phyloP scores from a whole-genome alignment of 129 eudicot species.

The Centrapalus pauciflorus region DNA sequence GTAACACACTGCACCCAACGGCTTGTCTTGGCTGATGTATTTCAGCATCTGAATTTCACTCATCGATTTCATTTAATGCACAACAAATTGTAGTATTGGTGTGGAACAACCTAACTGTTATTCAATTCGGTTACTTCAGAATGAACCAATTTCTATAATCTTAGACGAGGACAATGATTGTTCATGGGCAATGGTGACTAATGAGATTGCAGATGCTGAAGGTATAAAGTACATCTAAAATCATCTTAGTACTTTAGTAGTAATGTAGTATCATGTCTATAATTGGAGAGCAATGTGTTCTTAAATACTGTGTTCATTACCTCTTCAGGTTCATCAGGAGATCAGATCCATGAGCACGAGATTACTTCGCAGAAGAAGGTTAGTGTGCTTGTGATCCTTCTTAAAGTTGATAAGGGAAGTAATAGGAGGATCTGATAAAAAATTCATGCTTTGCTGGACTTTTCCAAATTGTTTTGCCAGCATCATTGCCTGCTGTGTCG shows the following conservation, averaged over 20 bases:
- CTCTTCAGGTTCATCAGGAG: slow-evolving; percentile 33
- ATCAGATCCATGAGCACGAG: slow-evolving; percentile 15
- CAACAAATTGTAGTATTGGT: neutral
- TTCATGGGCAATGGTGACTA: slow-evolving; percentile 18
- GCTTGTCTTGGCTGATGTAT: slow-evolving; percentile 21
- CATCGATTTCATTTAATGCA: neutral
- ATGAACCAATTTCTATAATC: slow-evolving; percentile 30
- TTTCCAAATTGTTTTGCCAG: neutral
- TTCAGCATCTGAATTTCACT: slow-evolving; percentile 8
- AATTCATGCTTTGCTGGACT: slow-evolving; percentile 6
- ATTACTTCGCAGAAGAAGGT: slow-evolving; percentile 27
- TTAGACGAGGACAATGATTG: slow-evolving; percentile 43
- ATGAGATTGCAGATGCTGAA: slow-evolving; percentile 34
- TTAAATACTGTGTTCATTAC: slow-evolving; percentile 11
- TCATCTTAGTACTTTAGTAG: too few relatives aligned
- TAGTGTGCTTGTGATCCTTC: slow-evolving; percentile 8
- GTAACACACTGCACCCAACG: slow-evolving; percentile 15
- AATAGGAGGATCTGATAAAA: slow-evolving; percentile 1
- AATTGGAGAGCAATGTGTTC: slow-evolving; percentile 1
- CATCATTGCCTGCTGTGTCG: neutral
- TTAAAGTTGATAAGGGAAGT: neutral
- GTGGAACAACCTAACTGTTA: slow-evolving; percentile 9
- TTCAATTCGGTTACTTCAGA: slow-evolving; percentile 34
- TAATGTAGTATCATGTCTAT: slow-evolving; percentile 1
- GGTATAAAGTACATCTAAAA: slow-evolving; percentile 32